A percentile compares a stretch with the other conserved stretches of the same genome.
Conservation (phyloP, 2,329 filamentous ascomycete genomes). For the Aureobasidium sp. region DNA sequence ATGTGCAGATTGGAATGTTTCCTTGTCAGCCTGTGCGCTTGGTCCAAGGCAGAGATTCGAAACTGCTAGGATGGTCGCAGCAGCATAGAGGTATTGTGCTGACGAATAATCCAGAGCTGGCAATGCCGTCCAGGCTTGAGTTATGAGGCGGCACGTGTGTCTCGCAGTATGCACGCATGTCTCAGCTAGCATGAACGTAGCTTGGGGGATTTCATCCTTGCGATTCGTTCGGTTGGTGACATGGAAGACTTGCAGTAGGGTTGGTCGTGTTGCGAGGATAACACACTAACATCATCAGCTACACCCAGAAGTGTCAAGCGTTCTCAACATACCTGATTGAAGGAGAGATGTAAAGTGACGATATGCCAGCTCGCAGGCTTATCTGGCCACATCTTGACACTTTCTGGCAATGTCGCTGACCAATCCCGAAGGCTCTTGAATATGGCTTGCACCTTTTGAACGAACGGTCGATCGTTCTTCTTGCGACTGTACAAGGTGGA, state of each 20-base stretch:
- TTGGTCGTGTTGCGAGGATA: constrained; percentile 28
- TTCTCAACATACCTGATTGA: constrained; percentile 25
- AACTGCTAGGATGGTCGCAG: constrained; percentile 38
- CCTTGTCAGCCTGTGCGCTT: constrained; percentile 29
- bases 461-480: constrained; percentile 25
- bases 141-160: constrained; percentile 38
- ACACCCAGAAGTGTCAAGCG: not conserved
- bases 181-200: constrained; percentile 13
- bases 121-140: constrained; percentile 41
- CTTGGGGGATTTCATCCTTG: constrained; percentile 13
- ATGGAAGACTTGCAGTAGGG: constrained; percentile 28
- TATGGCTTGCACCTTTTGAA: constrained; percentile 30
- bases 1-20: constrained; percentile 34
- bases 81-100: constrained; percentile 42
- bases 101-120: constrained; percentile 43
- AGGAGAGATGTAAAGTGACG: constrained; percentile 30
- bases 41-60: constrained; percentile 33
- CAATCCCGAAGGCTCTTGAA: constrained; percentile 32
- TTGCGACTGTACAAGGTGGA: constrained; percentile 26
- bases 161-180: constrained; percentile 41
- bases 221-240: constrained; percentile 16
- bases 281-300: constrained; percentile 19
- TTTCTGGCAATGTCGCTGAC: constrained; percentile 24
- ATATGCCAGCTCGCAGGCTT: constrained; percentile 7
- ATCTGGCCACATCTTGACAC: constrained; percentile 20